These are phyloP conservation scores for Myxozyma neglecta DNA, from an alignment of 805 yeast species.

Conservation along the genomic window DNA sequence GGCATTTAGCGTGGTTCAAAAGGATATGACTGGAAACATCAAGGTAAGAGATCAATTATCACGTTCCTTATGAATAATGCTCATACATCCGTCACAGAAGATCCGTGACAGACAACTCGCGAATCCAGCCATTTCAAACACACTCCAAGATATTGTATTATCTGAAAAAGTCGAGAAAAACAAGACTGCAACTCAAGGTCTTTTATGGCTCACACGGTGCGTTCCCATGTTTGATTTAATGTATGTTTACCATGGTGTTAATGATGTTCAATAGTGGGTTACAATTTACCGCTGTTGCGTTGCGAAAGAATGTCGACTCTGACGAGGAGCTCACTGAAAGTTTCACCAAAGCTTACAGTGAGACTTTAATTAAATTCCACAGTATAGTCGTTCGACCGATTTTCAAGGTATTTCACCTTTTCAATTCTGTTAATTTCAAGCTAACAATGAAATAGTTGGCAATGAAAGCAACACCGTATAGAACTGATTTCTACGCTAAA, in stretches of 20 bases:
- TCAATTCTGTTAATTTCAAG: not conserved
- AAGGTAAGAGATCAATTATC: slow-evolving; percentile 35
- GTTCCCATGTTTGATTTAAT: slow-evolving; percentile 4
- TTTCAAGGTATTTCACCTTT: slow-evolving; percentile 53
- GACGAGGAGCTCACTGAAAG: slow-evolving; percentile 66
- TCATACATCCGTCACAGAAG: slow-evolving; percentile 43
- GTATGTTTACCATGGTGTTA: not conserved
- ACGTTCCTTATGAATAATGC: not conserved
- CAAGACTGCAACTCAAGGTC: slow-evolving; percentile 83
- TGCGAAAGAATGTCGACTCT: slow-evolving; percentile 74
- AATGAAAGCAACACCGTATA: slow-evolving; percentile 92
- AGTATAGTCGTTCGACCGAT: slow-evolving; percentile 79
- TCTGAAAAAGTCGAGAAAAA: slow-evolving; percentile 66
- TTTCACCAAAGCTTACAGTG: slow-evolving; percentile 79
- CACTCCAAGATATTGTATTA: slow-evolving; percentile 75
- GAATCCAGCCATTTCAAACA: slow-evolving; percentile 61
- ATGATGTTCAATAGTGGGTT: slow-evolving; percentile 56
- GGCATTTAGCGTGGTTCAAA: slow-evolving; percentile 82
- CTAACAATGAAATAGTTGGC: slow-evolving; percentile 51
- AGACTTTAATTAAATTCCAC: slow-evolving; percentile 79
- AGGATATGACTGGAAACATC: slow-evolving; percentile 85
- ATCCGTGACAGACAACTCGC: slow-evolving; percentile 64
- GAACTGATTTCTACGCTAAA: slow-evolving; percentile 79
- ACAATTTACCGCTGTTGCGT: slow-evolving; percentile 86
- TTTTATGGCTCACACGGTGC: slow-evolving; percentile 69